These are phyloP conservation scores for Acanthamoeba royreba DNA, from an alignment of 208 protist species.

Conservation along the genomic window DNA sequence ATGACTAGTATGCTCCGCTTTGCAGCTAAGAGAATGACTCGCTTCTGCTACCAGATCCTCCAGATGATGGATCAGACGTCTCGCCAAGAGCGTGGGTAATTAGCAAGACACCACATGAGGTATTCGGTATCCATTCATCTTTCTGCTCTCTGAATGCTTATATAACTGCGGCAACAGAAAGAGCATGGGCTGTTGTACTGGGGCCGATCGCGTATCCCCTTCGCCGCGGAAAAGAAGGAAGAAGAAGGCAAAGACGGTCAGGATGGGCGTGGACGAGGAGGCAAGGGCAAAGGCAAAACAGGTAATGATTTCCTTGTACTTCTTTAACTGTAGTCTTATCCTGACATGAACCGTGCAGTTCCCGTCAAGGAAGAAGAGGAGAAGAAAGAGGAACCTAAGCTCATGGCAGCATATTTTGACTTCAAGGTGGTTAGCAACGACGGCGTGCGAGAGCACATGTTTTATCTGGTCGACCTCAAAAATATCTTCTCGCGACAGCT, in stretches of 20 bases:
- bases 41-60: not conserved
- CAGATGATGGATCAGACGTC: not conserved
- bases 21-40: too few relatives aligned
- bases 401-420: not conserved
- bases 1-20: too few relatives aligned
- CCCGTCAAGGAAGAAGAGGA: slow-evolving; percentile 7
- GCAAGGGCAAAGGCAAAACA: not conserved
- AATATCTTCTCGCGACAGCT: slow-evolving; percentile 87
- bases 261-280: not conserved
- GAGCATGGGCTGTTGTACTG: not conserved
- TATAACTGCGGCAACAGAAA: not conserved
- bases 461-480: slow-evolving; percentile 76
- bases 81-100: not conserved
- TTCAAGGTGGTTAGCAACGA: slow-evolving; percentile 14
- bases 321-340: too few relatives aligned
- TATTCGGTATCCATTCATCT: not conserved
- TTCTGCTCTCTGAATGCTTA: too few relatives aligned
- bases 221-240: not conserved
- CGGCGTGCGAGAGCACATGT: not conserved
- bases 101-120: not conserved
- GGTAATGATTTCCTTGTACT: too few relatives aligned
- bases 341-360: too few relatives aligned
- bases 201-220: not conserved
- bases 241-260: not conserved
- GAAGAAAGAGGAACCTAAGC: not conserved